Evolutionary conservation across 208 protist genomes (phyloP), one percentile per base, ranked within the genome.

Genomic region (Trypanosomatidae sp.): DNA sequence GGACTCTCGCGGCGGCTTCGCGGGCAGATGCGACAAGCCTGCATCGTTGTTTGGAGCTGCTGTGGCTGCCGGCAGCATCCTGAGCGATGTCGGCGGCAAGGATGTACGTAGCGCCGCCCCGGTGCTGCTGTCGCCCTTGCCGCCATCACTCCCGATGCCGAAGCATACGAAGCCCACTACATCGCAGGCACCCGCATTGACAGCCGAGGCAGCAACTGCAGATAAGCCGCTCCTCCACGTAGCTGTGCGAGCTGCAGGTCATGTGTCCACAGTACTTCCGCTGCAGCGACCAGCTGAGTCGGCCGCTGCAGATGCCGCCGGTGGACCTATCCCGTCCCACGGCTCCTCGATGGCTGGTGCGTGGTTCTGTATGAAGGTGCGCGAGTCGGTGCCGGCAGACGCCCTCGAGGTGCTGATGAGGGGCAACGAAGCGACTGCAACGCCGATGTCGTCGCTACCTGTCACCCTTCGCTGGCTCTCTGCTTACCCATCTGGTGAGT

Each of bases 281-380:
- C 7, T 33, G 62, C 55, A 6, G 66, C 56, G n/a, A 8, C 1
- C 50, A 46, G 17, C 25, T 13, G 25, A n/a, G 30, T 39, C 75
- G 41, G 59, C 69, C 22, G 50, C 49, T 43, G 28, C 0, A 0
- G n/a, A 36, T n/a, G 28, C 28, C 22, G 25, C 9, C 5, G 53
- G 43, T 28, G 68, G 36, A 12, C 25, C 5, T 59, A n/a, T 25
- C 6, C 68, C 19, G 5, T 36, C 41, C 7, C 39, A 12, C 9
- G 68, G 33, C 68, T 74, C 75, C 19, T 74, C 75, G 0, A 10
- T 74, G 33, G 75, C 69, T 17, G 49, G 68, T 1, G 47, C 47
- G 44, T 80, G 75, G 75, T 74, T 80, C 69, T 74, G 75, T 39
- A 59, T 44, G 4, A 80, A 80, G 56, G 75, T 80, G 64, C 69